These are phyloP conservation scores for Acacia acuminata DNA, from an alignment of 306 rosid genomes.

Conservation along the genomic window DNA sequence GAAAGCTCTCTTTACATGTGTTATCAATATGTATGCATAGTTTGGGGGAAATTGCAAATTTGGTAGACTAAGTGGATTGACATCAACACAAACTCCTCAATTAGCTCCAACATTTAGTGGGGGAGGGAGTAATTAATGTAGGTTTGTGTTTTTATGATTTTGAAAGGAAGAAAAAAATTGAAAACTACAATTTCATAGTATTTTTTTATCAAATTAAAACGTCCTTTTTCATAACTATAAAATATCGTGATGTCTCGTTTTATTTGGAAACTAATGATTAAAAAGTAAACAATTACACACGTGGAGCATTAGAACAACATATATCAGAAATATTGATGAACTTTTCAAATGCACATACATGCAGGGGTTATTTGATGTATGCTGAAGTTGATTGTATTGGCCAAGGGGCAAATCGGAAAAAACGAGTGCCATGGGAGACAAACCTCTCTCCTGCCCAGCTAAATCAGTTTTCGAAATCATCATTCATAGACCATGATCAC, in stretches of 20 bases:
- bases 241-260: not conserved
- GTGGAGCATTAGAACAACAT: not conserved
- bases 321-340: not conserved
- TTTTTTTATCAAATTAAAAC: no score
- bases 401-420: slow-evolving; percentile 24
- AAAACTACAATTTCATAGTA: no score
- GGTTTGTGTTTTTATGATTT: no score
- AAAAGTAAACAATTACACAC: not conserved
- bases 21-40: no score
- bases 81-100: no score
- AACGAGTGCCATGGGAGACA: slow-evolving; percentile 42
- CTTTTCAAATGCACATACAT: not conserved
- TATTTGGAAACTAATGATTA: not conserved
- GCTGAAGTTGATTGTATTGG: slow-evolving; percentile 41
- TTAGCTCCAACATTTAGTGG: no score
- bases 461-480: not conserved
- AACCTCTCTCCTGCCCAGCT: not conserved
- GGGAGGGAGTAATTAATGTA: no score
- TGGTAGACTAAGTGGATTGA: no score
- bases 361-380: slow-evolving; percentile 16
- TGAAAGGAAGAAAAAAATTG: no score
- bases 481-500: slow-evolving; percentile 41
- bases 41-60: no score
- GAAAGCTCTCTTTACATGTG: no score
- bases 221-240: no score